Base-by-base conservation (phyloP, 1,139 yeast species). In the Hansenula lynferdii region DNA sequence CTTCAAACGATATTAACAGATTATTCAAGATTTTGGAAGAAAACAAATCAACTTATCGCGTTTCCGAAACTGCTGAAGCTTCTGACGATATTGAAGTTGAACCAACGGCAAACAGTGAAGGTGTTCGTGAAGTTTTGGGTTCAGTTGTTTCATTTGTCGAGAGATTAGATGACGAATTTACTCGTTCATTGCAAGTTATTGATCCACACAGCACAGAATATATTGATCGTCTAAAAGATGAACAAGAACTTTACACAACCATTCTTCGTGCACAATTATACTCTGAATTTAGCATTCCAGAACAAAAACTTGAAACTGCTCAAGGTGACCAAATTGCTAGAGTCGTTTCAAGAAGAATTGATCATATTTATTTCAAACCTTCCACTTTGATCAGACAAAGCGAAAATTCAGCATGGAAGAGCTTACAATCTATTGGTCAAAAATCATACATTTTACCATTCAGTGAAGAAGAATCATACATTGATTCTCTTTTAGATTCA, bases 151-250 rank as follows among this genome's bases (percentile, higher is more conserved):
- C 97, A 14, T 76, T 85, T 46, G 85, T 90, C 47, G 98, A 92
- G 67, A 80, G 97, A 64, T 75, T 94, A 50, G 97, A 90, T 60
- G 97, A 92, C 57, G 99, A 94, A 67, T 83, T 90, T 55, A 85
- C 85, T 47, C 80, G 84, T 53, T 87, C 95, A 37, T 74, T 92
- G 54, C 90, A 90, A 61, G 78, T 79, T 53, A 81, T 87, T 53
- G 97, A 92, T 61, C 96, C 97, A 37, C 97, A 92, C 61, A 85
- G 97, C 23, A 81, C 86, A 44, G 98, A 94, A 62, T 94, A 92
- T 63, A 77, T 92, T 50, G 89, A 84, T 52, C 78, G 97, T 61
- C 75, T 94, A 60, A 83, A 85, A 62, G 96, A 90, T 63, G 98
- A 92, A 67, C 73, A 80, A 47, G 68, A 69, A 34, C 72, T 92